Evolutionary conservation across 768 basidiomycete species (phyloP).

Genomic region (Saitozyma podzolica): DNA sequence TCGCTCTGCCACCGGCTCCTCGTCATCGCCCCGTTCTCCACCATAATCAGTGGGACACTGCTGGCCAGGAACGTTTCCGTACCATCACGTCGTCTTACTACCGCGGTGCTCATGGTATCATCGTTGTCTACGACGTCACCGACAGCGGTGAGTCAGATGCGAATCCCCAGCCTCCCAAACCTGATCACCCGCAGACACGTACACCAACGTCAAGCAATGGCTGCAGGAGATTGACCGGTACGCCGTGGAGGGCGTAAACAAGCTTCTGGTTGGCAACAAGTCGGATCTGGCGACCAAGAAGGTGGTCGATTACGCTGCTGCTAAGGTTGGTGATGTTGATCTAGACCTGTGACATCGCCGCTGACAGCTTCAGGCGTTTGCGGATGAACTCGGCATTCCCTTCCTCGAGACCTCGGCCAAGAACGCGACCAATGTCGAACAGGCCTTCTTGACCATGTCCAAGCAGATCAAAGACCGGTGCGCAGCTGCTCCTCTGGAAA

Average conservation of each 20-base stretch:
- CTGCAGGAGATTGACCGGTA: slow-evolving; percentile 97
- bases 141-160: slow-evolving; percentile 34
- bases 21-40: background rate
- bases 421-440: slow-evolving; percentile 94
- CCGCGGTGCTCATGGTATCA: slow-evolving; percentile 97
- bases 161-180: slow-evolving; percentile 16
- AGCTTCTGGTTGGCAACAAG: slow-evolving; percentile 98
- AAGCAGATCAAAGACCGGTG: slow-evolving; percentile 62
- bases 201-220: slow-evolving; percentile 86
- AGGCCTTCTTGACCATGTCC: slow-evolving; percentile 95
- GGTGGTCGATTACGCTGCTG: slow-evolving; percentile 50
- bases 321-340: slow-evolving; percentile 32
- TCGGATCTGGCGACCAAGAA: slow-evolving; percentile 97
- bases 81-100: slow-evolving; percentile 99
- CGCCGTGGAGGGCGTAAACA: slow-evolving; percentile 98
- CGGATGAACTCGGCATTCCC: slow-evolving; percentile 85
- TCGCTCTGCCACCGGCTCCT: background rate
- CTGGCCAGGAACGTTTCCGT: slow-evolving; percentile 93
- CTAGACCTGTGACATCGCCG: background rate
- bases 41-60: slow-evolving; percentile 88
- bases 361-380: slow-evolving; percentile 67
- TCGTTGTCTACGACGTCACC: slow-evolving; percentile 90
- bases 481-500: slow-evolving; percentile 31
- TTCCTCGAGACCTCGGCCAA: slow-evolving; percentile 99
- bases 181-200: slow-evolving; percentile 19